Percentiles rank a stretch among this genome's conserved stretches.
Conservation (phyloP, 2,329 filamentous ascomycete species). For the Sarocladiaceae sp. region DNA sequence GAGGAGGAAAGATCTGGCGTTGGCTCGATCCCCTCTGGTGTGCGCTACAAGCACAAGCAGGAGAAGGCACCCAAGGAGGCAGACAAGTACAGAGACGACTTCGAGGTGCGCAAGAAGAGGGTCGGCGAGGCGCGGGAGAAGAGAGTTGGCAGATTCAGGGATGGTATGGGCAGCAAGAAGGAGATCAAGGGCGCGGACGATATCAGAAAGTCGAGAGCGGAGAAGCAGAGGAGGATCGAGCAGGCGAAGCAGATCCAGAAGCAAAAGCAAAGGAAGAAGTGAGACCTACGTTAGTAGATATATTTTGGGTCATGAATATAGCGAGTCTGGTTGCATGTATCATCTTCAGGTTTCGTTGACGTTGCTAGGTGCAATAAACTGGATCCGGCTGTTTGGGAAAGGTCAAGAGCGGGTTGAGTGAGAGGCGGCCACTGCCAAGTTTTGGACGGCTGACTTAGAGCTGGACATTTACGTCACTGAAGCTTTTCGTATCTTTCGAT, state of each 20-base stretch:
- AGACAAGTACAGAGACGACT: constrained; percentile 89
- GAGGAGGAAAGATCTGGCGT: constrained; percentile 57
- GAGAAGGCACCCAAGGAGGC: constrained; percentile 87
- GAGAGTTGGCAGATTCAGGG: constrained; percentile 65
- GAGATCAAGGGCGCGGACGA: constrained; percentile 81
- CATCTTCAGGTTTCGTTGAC: not conserved
- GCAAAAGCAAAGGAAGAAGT: constrained; percentile 66
- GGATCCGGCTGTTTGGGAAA: not conserved
- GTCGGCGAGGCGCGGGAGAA: constrained; percentile 83
- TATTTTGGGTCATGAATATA: not conserved
- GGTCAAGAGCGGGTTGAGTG: no score
- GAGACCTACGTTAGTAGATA: no score
- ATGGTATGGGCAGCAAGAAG: constrained; percentile 63
- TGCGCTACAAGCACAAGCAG: constrained; percentile 75
- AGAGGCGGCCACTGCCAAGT: constrained; percentile 3
- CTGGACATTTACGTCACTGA: constrained; percentile 2
- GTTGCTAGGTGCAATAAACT: no score
- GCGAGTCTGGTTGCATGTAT: not conserved
- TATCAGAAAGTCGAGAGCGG: constrained; percentile 73
- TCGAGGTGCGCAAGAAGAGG: constrained; percentile 82
- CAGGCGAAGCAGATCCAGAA: no score
- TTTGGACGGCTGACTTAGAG: not conserved
- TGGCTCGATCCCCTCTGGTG: constrained; percentile 24
- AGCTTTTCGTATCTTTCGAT: not conserved
- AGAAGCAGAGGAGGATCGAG: constrained; percentile 70